Conservation (phyloP, 176 grass and related monocot species). For the Eragrostis curvula region DNA sequence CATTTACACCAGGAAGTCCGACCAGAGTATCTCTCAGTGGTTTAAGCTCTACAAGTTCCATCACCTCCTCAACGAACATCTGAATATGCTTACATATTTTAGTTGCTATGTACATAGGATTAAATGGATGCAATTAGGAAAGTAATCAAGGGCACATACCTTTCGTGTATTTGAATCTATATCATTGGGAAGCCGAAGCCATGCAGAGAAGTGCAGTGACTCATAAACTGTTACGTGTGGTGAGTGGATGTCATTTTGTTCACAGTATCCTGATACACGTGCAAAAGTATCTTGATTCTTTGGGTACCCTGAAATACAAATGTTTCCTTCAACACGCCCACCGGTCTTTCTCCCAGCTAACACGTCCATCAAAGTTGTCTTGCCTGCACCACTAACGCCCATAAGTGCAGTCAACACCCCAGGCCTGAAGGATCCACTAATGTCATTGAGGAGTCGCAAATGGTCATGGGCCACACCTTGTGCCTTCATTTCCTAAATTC, state of each 20-base stretch:
- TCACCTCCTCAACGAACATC: no score
- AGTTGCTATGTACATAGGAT: no score
- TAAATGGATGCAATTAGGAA: no score
- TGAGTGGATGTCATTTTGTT: constrained; percentile 92
- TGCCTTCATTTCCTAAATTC: constrained; percentile 81
- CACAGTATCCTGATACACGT: constrained; percentile 88
- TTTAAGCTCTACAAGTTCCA: neutral
- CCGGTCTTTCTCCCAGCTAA: constrained; percentile 91
- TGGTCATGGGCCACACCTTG: constrained; percentile 67
- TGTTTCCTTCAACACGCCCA: constrained; percentile 78
- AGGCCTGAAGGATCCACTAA: constrained; percentile 93
- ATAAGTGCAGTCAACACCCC: constrained; percentile 92
- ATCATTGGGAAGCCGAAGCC: constrained; percentile 76
- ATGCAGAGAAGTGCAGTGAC: constrained; percentile 80
- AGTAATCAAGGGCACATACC: constrained; percentile 28
- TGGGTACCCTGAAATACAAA: constrained; percentile 78
- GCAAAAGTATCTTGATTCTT: constrained; percentile 96
- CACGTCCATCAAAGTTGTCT: constrained; percentile 94
- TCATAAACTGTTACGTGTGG: constrained; percentile 85
- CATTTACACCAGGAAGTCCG: no score
- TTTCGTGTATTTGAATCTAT: constrained; percentile 69
- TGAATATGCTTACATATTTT: no score
- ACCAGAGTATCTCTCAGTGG: no score
- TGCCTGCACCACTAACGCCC: constrained; percentile 92
- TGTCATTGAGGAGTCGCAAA: constrained; percentile 68